Evolutionary conservation across 768 basidiomycete species (phyloP).

Genomic region (Stropharia rugosoannulata): DNA sequence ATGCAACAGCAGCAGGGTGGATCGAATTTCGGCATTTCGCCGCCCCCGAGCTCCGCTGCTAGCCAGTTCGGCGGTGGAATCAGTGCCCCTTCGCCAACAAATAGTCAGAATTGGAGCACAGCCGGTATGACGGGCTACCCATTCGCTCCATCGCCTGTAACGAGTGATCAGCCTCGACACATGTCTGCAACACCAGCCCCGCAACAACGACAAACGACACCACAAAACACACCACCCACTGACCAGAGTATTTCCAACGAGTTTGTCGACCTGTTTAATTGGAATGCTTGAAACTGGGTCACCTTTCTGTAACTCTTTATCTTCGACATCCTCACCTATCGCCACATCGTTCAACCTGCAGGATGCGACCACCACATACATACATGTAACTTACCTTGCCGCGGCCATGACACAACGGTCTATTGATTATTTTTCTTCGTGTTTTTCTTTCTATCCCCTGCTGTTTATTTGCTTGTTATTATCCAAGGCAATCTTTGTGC

Average conservation of each 20-base stretch:
- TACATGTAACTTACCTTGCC: conserved; percentile 19
- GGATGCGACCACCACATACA: conserved; percentile 6
- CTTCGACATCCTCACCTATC: neutral
- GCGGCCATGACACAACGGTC: conserved; percentile 10
- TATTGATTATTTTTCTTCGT: conserved; percentile 11
- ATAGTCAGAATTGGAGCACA: conserved; percentile 30
- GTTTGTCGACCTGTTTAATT: conserved; percentile 56
- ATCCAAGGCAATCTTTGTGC: conserved; percentile 21
- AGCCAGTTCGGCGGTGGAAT: conserved; percentile 25
- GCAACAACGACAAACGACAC: conserved; percentile 33
- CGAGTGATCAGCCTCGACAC: conserved; percentile 40
- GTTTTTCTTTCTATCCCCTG: conserved; percentile 12
- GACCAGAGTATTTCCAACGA: conserved; percentile 46
- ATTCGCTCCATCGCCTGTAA: conserved; percentile 36
- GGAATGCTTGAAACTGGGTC: conserved; percentile 39
- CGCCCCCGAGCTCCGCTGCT: conserved; percentile 36
- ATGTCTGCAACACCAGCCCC: conserved; percentile 53
- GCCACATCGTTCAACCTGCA: conserved; percentile 2
- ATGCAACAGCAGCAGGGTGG: conserved; percentile 28
- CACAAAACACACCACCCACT: conserved; percentile 39
- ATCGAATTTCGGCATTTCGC: conserved; percentile 38
- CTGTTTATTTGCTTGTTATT: conserved; percentile 32
- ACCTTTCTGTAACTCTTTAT: conserved; percentile 1
- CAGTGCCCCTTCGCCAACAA: conserved; percentile 30
- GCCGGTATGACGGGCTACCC: conserved; percentile 33